These are phyloP conservation scores for Sporopachydermia quercuum DNA, from an alignment of 805 yeast genomes.

Conservation along the genomic window DNA sequence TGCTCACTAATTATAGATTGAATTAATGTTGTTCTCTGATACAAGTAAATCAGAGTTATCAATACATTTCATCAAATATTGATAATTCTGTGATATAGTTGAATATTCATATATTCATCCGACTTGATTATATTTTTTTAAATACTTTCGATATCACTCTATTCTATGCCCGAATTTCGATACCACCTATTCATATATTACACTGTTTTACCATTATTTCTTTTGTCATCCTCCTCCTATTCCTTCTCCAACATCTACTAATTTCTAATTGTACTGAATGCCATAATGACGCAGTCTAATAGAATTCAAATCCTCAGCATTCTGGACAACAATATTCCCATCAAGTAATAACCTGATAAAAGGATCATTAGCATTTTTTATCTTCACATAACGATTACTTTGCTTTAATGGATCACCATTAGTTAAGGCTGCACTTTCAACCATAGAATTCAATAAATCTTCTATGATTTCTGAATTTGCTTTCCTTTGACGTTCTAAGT, in stretches of 20 bases:
- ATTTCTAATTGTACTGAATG: neutral
- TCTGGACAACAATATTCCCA: constrained; percentile 2
- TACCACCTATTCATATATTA: neutral
- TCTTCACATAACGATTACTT: neutral
- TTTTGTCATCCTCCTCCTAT: neutral
- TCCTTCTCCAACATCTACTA: constrained; percentile 1
- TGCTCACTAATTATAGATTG: too few relatives aligned
- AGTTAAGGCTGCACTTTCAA: neutral
- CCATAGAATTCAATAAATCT: constrained; percentile 2
- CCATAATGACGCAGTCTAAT: constrained; percentile 2
- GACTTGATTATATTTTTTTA: neutral
- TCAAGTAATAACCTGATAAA: neutral
- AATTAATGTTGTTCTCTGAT: too few relatives aligned
- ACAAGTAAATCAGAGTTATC: too few relatives aligned
- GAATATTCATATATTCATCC: neutral
- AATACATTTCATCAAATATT: too few relatives aligned
- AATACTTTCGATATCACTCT: neutral
- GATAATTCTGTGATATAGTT: neutral
- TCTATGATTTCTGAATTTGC: constrained; percentile 1
- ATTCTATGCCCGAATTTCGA: neutral
- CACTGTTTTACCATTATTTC: neutral
- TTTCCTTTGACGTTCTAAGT: neutral
- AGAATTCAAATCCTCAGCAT: neutral
- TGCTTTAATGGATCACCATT: neutral
- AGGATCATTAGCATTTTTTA: neutral